Base-by-base conservation (phyloP, 2,329 filamentous ascomycete genomes). In the Fusarium sp. region DNA sequence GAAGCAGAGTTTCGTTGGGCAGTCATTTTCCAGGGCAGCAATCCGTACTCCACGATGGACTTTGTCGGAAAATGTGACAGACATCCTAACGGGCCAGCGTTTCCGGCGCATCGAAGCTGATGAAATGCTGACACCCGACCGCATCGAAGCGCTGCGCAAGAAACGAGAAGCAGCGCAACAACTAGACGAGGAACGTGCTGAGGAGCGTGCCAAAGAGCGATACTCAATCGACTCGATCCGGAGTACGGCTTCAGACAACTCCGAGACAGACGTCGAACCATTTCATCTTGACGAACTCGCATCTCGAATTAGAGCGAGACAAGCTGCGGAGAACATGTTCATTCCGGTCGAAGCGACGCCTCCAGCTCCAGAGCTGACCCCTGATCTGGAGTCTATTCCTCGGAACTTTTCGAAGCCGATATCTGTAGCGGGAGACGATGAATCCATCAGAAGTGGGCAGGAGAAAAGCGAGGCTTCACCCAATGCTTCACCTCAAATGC, bases 91-190 rank as follows among this genome's bases (percentile, higher is more conserved):
- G 44, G 84, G 84, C 20, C 85, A 85, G 45, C 80, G 86, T 47
- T 88, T 90, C 74, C 82, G 82, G 65, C 83, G 83, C 48, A 81
- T 86, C 56, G 87, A 90, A 65, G 87, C 83, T 0, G 86, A 89
- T 54, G 88, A 90, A 78, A 87, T 89, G 80, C 77, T 89, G 15
- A 86, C 87, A 13, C 84, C 86, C 20, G 81, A 83, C 34, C 83
- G 84, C 40, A 78, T 89, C 25, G 82, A 86, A 69, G 80, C 82
- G 52, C 81, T 84, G 24, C 83, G 80, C 51, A 79, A 77, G 73
- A 82, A 69, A 24, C 73, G 78, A 29, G 76, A 79, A 58, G 69
- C 75, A 43, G 73, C 70, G 4, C 64, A 67, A 9, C 67, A 71
- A 32, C 67, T 75, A 38, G 69, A 72, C n/a, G 66, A 70, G 20